Evolutionary conservation across 805 yeast genomes (phyloP), one percentile per base, ranked within the genome.

Genomic region (Spathaspora girioi): DNA sequence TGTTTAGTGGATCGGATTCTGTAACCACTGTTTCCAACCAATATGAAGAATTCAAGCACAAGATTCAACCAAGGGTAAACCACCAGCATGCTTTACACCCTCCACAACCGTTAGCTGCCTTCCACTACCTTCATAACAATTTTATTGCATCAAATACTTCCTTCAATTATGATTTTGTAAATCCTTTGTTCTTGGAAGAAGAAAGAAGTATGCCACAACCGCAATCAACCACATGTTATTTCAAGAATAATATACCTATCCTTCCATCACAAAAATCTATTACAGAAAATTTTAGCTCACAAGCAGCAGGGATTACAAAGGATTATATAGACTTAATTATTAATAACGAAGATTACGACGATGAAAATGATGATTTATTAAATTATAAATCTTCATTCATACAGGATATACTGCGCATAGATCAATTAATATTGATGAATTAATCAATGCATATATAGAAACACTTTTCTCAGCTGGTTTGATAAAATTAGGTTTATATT

Each of bases 1-100:
- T 63, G 65, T 58, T 62, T 38, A 46, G 53, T 49, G 38, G 38
- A 32, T n/a, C 26, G 7, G 50, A 50, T 17, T 44, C 47, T n/a
- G 38, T 44, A 8, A 44, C 47, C 12, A 44, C 47, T 14, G 46
- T 19, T 7, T 42, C 44, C 7, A 20, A 23, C 18, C 14, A 9
- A 42, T 18, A 20, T 9, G 47, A 44, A 10, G 38, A 27, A 23
- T 6, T 19, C 14, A 32, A 14, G 14, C 18, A 11, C 46, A 20
- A 42, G 17, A 9, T 23, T 8, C 44, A 42, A 26, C 44, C 31
- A 20, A 20, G 14, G 18, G 11, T 12, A 42, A 20, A n/a, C 5
- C 47, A 47, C 11, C 32, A 19, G 19, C 3, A 7, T 18, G 19
- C 4, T 5, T 47, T 17, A 19, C 19, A 19, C 7, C 27, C 43